phyloP scores from a whole-genome alignment of 352 stramenopile species.

The Globisporangium nodosum region DNA sequence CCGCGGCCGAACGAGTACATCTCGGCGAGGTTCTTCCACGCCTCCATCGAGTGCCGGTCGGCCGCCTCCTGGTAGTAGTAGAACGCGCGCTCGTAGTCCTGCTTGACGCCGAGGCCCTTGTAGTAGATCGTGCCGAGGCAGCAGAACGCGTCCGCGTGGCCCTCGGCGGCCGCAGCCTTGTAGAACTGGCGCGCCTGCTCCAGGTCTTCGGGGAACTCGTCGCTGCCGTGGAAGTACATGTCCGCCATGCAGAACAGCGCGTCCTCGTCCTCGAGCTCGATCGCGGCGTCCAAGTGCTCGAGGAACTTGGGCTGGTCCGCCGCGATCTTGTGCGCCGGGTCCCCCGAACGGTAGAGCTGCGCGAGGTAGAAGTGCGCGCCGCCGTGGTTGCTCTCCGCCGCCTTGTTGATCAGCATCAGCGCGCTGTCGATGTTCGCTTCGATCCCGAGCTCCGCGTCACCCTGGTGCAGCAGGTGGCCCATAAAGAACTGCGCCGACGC shows the following conservation, averaged over 20 bases:
- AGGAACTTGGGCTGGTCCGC: conserved; percentile 54
- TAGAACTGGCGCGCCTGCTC: conserved; percentile 71
- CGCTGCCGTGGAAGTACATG: conserved; percentile 80
- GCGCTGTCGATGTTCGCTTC: conserved; percentile 52
- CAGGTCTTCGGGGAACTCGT: conserved; percentile 67
- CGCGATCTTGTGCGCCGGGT: conserved; percentile 38
- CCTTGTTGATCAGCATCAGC: conserved; percentile 74
- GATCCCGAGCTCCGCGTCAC: conserved; percentile 65
- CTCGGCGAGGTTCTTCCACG: conserved; percentile 86
- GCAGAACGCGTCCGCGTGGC: conserved; percentile 66
- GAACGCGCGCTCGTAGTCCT: conserved; percentile 77
- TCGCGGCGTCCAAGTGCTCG: conserved; percentile 53
- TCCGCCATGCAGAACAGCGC: conserved; percentile 84
- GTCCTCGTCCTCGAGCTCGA: conserved; percentile 58
- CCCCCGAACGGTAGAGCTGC: conserved; percentile 83
- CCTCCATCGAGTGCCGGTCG: conserved; percentile 76
- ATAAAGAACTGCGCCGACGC: conserved; percentile 83
- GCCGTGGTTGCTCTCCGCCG: conserved; percentile 58
- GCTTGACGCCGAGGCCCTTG: conserved; percentile 57
- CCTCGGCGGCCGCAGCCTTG: conserved; percentile 54
- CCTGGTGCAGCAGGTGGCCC: conserved; percentile 73
- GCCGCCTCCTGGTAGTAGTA: conserved; percentile 85
- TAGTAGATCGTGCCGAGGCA: conserved; percentile 81
- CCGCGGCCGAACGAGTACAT: conserved; percentile 79
- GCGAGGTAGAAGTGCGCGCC: conserved; percentile 79